These are phyloP conservation scores for Quercus bicolor DNA, from an alignment of 306 rosid species.

Conservation along the genomic window DNA sequence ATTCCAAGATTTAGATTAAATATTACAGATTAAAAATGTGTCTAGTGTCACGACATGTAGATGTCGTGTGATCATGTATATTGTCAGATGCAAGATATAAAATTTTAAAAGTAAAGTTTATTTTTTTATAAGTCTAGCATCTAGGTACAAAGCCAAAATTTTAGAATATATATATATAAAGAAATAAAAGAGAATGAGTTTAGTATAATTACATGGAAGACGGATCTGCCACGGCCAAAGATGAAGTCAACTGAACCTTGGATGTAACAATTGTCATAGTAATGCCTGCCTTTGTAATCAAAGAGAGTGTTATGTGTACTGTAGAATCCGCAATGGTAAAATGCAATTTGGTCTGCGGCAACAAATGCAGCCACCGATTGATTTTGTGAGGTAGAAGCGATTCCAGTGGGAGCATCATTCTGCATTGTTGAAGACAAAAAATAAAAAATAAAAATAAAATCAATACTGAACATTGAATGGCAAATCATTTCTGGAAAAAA, in stretches of 20 bases:
- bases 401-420: conserved; percentile 99
- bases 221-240: conserved; percentile 83
- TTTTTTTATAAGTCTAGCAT: no score
- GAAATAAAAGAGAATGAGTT: neutral
- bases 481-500: neutral
- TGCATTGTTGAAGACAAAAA: conserved; percentile 5
- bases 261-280: conserved; percentile 69
- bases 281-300: conserved; percentile 87
- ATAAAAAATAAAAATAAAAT: neutral
- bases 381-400: conserved; percentile 89
- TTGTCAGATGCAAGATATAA: no score
- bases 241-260: conserved; percentile 97
- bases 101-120: no score
- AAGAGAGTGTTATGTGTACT: conserved; percentile 94
- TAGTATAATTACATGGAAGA: conserved; percentile 45
- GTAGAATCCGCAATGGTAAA: conserved; percentile 82
- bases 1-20: no score
- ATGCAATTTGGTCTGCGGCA: conserved; percentile 67
- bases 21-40: no score
- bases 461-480: neutral
- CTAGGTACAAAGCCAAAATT: no score
- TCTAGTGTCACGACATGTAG: no score
- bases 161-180: neutral
- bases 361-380: conserved; percentile 93
- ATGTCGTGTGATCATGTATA: no score